Percentiles rank a stretch among this genome's conserved stretches.
Evolutionary conservation across 192 early-diverging fungal species (phyloP).

Genomic region (Cetraspora pellucida): DNA sequence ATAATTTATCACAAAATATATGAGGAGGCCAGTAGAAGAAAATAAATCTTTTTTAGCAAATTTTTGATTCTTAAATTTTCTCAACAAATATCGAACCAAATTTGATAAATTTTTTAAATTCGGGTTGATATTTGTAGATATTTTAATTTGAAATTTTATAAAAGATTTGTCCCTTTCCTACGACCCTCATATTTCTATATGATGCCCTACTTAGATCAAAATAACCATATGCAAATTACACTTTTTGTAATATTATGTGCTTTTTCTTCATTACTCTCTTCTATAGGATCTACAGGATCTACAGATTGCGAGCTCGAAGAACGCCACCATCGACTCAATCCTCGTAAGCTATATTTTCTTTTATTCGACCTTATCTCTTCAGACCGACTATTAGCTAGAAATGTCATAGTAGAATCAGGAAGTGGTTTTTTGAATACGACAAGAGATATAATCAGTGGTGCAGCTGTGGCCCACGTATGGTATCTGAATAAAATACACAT

Average conservation of each 20-base stretch:
- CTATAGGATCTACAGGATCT: conserved; percentile 12
- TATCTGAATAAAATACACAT: conserved; percentile 42
- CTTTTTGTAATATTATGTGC: neutral
- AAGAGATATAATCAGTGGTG: conserved; percentile 61
- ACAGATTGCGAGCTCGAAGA: conserved; percentile 25
- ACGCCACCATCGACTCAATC: conserved; percentile 45
- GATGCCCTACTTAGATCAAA: neutral
- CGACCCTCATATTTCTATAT: too few relatives aligned
- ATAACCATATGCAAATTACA: neutral
- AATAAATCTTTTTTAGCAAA: too few relatives aligned
- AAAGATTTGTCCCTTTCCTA: too few relatives aligned
- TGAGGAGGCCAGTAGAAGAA: too few relatives aligned
- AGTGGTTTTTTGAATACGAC: conserved; percentile 62
- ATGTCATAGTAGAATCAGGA: conserved; percentile 37
- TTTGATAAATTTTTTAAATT: too few relatives aligned
- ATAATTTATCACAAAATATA: too few relatives aligned
- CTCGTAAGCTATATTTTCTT: conserved; percentile 42
- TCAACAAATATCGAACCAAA: too few relatives aligned
- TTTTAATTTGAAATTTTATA: too few relatives aligned
- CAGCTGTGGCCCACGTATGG: conserved; percentile 62
- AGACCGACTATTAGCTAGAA: neutral
- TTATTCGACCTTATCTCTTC: conserved; percentile 33
- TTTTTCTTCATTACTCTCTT: neutral
- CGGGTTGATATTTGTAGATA: too few relatives aligned
- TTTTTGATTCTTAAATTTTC: too few relatives aligned